These are phyloP conservation scores for Yamadazyma triangularis DNA, from an alignment of 1,139 yeast species.

Conservation along the genomic window DNA sequence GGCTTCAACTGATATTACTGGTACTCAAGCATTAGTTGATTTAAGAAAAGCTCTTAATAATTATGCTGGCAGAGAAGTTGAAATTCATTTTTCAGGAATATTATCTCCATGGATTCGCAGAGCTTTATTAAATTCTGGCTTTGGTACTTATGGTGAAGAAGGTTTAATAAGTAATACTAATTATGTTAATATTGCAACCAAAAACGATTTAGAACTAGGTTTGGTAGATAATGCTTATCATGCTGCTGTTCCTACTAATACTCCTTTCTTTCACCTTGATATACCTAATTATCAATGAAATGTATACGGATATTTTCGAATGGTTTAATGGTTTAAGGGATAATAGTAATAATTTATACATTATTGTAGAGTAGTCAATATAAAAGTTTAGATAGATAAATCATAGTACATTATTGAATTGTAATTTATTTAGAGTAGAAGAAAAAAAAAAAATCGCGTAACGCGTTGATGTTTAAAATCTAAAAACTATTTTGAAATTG, in stretches of 20 bases:
- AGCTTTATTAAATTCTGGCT: slow-evolving; percentile 71
- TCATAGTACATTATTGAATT: too few species aligned
- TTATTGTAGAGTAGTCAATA: too few species aligned
- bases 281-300: slow-evolving; percentile 61
- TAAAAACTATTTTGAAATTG: too few species aligned
- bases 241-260: slow-evolving; percentile 66
- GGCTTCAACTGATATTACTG: slow-evolving; percentile 72
- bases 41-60: slow-evolving; percentile 65
- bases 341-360: too few species aligned
- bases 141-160: slow-evolving; percentile 59
- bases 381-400: too few species aligned
- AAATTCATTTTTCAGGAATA: slow-evolving; percentile 84
- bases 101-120: slow-evolving; percentile 84
- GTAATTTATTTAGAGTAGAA: too few species aligned
- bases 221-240: slow-evolving; percentile 29
- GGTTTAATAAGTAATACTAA: slow-evolving; percentile 38
- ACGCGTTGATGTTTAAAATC: too few species aligned
- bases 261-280: slow-evolving; percentile 85
- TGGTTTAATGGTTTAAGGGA: too few species aligned
- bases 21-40: slow-evolving; percentile 75
- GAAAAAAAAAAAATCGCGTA: too few species aligned
- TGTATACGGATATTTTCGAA: too few species aligned
- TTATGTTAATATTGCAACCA: slow-evolving; percentile 39
- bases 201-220: slow-evolving; percentile 30
- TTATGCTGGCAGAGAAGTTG: slow-evolving; percentile 81